phyloP scores from a whole-genome alignment of 2,329 filamentous ascomycete species.

The Clonostachys byssicola region DNA sequence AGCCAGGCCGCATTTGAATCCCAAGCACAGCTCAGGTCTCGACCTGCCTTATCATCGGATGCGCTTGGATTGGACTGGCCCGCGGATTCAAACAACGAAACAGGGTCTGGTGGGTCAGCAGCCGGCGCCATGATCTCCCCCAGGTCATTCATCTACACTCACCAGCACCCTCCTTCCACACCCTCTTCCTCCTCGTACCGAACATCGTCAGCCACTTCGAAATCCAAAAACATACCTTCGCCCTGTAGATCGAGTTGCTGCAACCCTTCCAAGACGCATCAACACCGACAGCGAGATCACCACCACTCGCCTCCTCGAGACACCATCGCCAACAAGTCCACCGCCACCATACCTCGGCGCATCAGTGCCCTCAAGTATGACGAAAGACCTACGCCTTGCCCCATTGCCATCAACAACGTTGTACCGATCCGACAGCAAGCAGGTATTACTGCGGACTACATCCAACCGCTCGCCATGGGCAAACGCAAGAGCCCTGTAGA shows the following conservation, averaged over 20 bases:
- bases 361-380: not conserved
- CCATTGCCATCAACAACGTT: not conserved
- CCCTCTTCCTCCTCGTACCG: constrained; percentile 3
- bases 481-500: constrained; percentile 25
- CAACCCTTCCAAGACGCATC: not conserved
- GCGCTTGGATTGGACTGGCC: no score
- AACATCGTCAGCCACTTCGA: constrained; percentile 1
- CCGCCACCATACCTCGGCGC: not conserved
- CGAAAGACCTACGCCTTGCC: not conserved
- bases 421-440: constrained; percentile 14
- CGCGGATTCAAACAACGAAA: no score
- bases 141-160: constrained; percentile 10
- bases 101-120: no score
- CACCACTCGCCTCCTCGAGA: not conserved
- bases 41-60: no score
- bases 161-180: constrained; percentile 1
- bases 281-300: not conserved
- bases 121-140: constrained; percentile 10
- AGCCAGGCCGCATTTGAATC: no score
- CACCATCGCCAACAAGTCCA: not conserved
- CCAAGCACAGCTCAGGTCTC: no score
- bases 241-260: not conserved
- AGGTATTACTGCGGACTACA: no score
- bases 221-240: not conserved
- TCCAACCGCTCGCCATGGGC: constrained; percentile 13